Conservation (phyloP, 352 stramenopile species). For the Thraustotheca clavata region DNA sequence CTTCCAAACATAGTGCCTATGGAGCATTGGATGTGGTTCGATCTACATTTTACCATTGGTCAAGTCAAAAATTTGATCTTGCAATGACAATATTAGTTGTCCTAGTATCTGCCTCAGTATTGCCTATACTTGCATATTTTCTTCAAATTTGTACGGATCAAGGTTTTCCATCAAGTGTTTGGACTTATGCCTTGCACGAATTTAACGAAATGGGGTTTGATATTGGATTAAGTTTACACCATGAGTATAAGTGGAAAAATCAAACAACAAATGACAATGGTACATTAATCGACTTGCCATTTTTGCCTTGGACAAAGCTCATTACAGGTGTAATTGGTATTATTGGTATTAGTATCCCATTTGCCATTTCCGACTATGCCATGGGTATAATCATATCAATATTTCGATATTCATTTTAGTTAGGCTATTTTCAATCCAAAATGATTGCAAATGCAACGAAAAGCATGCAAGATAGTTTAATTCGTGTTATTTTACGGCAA, state of each 20-base stretch:
- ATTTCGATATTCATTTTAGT: too few relatives aligned
- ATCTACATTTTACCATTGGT: slow-evolving; percentile 78
- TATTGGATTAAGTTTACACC: neutral
- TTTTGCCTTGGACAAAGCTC: slow-evolving; percentile 34
- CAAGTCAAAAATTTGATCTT: slow-evolving; percentile 64
- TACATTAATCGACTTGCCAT: neutral
- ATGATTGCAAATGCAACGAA: slow-evolving; percentile 86
- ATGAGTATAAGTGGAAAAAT: neutral
- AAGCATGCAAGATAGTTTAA: slow-evolving; percentile 55
- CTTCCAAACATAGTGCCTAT: slow-evolving; percentile 60
- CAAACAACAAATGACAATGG: neutral
- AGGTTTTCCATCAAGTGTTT: neutral
- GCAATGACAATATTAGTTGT: slow-evolving; percentile 71
- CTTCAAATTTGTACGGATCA: slow-evolving; percentile 2
- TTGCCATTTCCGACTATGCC: slow-evolving; percentile 77
- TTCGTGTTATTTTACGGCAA: slow-evolving; percentile 74
- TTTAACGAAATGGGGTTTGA: neutral
- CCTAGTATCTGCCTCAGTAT: slow-evolving; percentile 2
- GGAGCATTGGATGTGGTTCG: slow-evolving; percentile 65
- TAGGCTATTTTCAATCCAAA: slow-evolving; percentile 74
- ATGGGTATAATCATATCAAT: too few relatives aligned
- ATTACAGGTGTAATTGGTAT: slow-evolving; percentile 59
- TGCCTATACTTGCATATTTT: slow-evolving; percentile 8
- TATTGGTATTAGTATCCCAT: slow-evolving; percentile 68
- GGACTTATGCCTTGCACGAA: neutral